Conservation (phyloP, 2,329 filamentous ascomycete species). For the Aspergillus fructus region DNA sequence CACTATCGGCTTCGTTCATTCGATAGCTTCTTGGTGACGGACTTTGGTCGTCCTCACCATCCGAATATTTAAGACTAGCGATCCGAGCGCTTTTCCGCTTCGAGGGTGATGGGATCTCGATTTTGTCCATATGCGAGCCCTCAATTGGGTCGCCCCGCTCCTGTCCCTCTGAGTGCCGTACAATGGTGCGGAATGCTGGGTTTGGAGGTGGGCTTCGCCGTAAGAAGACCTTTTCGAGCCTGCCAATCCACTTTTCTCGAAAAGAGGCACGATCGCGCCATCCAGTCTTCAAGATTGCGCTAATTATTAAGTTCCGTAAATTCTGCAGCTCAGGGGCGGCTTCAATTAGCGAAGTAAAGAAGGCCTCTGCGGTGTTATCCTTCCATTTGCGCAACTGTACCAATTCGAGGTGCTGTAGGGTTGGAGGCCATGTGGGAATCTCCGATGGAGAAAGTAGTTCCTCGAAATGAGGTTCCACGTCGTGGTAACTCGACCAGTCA, state of each 20-base stretch:
- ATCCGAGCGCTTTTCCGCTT: constrained; percentile 43
- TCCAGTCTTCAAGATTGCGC: constrained; percentile 72
- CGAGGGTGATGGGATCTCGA: constrained; percentile 19
- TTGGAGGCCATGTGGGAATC: constrained; percentile 74
- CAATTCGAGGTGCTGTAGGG: constrained; percentile 70
- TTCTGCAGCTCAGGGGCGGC: constrained; percentile 64
- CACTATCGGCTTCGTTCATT: constrained; percentile 11
- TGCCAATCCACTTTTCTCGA: constrained; percentile 73
- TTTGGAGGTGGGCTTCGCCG: constrained; percentile 34
- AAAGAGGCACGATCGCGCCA: constrained; percentile 83
- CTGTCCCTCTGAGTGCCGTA: constrained; percentile 11
- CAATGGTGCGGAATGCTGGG: constrained; percentile 27
- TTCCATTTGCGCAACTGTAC: constrained; percentile 75
- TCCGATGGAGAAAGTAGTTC: constrained; percentile 59
- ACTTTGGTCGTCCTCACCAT: constrained; percentile 25
- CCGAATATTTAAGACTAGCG: constrained; percentile 28
- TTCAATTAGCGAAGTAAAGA: constrained; percentile 76
- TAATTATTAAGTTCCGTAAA: constrained; percentile 70
- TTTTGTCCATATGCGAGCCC: constrained; percentile 1
- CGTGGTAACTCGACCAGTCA: constrained; percentile 64
- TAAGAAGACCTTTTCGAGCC: constrained; percentile 56
- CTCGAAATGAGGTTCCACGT: constrained; percentile 74
- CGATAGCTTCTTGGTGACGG: constrained; percentile 8
- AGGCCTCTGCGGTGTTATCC: constrained; percentile 67
- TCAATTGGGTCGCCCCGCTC: not conserved